Conservation (phyloP, 1,139 yeast genomes). For the Hanseniaspora sp. region DNA sequence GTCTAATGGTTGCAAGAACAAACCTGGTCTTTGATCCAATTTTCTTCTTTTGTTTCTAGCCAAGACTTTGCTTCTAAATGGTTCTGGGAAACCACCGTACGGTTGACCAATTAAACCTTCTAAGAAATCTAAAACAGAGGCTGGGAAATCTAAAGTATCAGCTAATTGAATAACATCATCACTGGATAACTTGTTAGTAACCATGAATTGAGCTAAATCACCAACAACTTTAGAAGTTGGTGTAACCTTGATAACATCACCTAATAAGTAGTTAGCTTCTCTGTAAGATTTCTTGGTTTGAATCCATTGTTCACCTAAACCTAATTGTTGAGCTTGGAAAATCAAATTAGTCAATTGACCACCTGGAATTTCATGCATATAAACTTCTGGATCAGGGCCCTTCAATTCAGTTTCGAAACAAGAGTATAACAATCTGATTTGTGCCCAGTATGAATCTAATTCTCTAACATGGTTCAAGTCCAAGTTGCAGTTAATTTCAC, state of each 20-base stretch:
- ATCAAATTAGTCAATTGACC: slow-evolving; percentile 94
- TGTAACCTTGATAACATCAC: slow-evolving; percentile 95
- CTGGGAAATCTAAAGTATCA: slow-evolving; percentile 90
- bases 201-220: slow-evolving; percentile 98
- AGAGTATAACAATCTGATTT: slow-evolving; percentile 90
- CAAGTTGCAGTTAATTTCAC: slow-evolving; percentile 68
- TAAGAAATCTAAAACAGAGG: slow-evolving; percentile 91
- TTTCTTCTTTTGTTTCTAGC: slow-evolving; percentile 75
- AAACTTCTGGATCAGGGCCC: slow-evolving; percentile 99
- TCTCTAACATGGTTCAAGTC: slow-evolving; percentile 59
- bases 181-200: slow-evolving; percentile 72
- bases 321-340: slow-evolving; percentile 98
- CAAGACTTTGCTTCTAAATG: slow-evolving; percentile 80
- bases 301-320: slow-evolving; percentile 90
- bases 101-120: slow-evolving; percentile 99
- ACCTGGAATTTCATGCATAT: slow-evolving; percentile 97
- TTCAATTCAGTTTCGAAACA: slow-evolving; percentile 97
- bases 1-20: slow-evolving; percentile 73
- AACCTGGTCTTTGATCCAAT: slow-evolving; percentile 82
- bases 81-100: slow-evolving; percentile 99
- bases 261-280: slow-evolving; percentile 77
- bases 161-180: slow-evolving; percentile 86
- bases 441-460: slow-evolving; percentile 93
- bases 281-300: slow-evolving; percentile 90
- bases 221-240: slow-evolving; percentile 99